Percentiles rank a stretch among this genome's conserved stretches.
These are phyloP conservation scores for Haematococcus sp. DNA, from an alignment of 139 green algal genomes.

Conservation along the genomic window DNA sequence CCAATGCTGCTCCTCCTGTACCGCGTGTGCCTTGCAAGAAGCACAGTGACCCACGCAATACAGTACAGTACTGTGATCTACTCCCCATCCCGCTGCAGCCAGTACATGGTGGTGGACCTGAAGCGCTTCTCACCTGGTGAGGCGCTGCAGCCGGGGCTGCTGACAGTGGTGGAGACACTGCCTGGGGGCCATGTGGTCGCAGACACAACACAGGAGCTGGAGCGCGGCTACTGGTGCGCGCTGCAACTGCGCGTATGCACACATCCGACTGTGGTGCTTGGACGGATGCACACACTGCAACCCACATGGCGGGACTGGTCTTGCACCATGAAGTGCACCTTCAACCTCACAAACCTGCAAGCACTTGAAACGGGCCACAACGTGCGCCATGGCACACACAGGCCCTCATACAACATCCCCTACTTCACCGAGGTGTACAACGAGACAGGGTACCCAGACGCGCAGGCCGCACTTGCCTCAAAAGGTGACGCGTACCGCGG, in stretches of 20 bases:
- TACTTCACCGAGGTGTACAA: slow-evolving; percentile 65
- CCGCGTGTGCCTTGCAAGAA: too few species aligned
- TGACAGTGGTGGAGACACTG: slow-evolving; percentile 73
- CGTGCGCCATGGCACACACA: not conserved
- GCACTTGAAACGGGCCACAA: too few species aligned
- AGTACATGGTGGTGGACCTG: slow-evolving; percentile 59
- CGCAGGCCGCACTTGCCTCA: slow-evolving; percentile 16
- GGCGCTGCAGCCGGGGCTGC: slow-evolving; percentile 51
- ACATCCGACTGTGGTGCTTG: not conserved
- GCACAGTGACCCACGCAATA: too few species aligned
- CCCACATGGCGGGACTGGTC: not conserved
- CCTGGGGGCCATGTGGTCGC: slow-evolving; percentile 32
- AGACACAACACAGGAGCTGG: slow-evolving; percentile 36
- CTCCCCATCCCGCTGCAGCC: not conserved
- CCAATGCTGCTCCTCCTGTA: too few species aligned
- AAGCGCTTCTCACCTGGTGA: slow-evolving; percentile 60
- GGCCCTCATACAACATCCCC: slow-evolving; percentile 73
- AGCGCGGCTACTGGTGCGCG: slow-evolving; percentile 55
- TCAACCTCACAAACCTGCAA: too few species aligned
- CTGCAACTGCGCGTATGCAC: too few species aligned
- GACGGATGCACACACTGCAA: too few species aligned
- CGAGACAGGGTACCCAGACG: slow-evolving; percentile 49
- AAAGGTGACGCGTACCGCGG: slow-evolving; percentile 38
- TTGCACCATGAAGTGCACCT: not conserved
- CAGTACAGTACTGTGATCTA: too few species aligned